Base-by-base conservation (phyloP, 1,139 yeast species). In the Kurtzmaniella quercitrusa region DNA sequence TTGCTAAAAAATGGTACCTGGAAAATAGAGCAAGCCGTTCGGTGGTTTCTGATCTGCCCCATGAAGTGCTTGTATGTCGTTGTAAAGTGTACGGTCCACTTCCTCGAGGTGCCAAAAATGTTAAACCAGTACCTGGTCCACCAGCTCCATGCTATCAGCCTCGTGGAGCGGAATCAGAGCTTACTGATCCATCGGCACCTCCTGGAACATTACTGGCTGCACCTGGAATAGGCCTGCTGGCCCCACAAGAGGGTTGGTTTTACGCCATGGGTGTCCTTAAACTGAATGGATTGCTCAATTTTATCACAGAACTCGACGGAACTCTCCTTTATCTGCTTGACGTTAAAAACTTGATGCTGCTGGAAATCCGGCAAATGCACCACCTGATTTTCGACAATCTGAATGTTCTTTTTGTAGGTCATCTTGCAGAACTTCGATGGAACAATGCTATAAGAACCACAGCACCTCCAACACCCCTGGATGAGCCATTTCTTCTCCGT, bases 221-320 rank as follows among this genome's bases (percentile, higher is more conserved):
- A 38, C 36, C 26, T 30, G 34, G 33, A 28, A 9, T 12, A 4
- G 34, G 34, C 18, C 42, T 30, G n/a, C 41, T 39, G 14, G 32
- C 22, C 12, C 44, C n/a, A 33, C 64, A 65, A 19, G 84, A 80
- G 50, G 80, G 80, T 2, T 88, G 96, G 96, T 84, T 83, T 53
- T 76, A 74, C 41, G 82, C 88, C 1, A 82, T 82, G 78, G 95
- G 93, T 1, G 83, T 82, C 9, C 60, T 88, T 41, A 80, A 78
- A 51, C 76, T 84, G 2, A 71, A 80, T 52, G 96, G 96, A 5
- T 56, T 69, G 7, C 66, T 88, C 44, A 80, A 84, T 51, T 60
- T 88, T 37, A 64, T 84, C 32, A 66, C 79, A 33, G 89, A 84
- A 54, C 67, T 74, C 41, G 89, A 85, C 58, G 89, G 93, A 1